Conservation (phyloP, 2,329 filamentous ascomycete genomes). For the Penicillium sclerotigenum region DNA sequence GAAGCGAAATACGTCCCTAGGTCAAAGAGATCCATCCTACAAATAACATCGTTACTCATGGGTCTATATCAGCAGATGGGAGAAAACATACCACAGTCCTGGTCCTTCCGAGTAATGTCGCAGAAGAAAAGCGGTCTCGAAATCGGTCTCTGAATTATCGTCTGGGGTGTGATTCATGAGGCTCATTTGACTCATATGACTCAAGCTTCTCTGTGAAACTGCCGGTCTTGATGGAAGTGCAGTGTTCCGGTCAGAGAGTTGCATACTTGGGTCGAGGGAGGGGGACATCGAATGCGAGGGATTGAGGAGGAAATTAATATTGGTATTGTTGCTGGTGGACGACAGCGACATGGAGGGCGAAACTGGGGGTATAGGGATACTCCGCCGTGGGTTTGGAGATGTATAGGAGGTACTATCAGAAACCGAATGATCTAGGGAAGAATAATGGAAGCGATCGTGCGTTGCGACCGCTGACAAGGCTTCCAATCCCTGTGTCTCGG, state of each 20-base stretch:
- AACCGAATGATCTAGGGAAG: slow-evolving; percentile 28
- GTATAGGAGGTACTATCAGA: slow-evolving; percentile 27
- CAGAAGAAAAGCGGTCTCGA: slow-evolving; percentile 59
- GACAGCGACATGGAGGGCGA: slow-evolving; percentile 47
- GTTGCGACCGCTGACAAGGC: slow-evolving; percentile 54
- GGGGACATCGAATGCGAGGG: slow-evolving; percentile 45
- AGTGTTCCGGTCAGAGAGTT: slow-evolving; percentile 30
- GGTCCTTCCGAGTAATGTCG: slow-evolving; percentile 60
- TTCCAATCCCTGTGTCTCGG: slow-evolving; percentile 52
- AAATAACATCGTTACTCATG: slow-evolving; percentile 8
- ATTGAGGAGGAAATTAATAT: slow-evolving; percentile 58
- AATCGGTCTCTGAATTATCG: slow-evolving; percentile 44
- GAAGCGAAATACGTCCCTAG: slow-evolving; percentile 59
- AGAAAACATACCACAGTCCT: slow-evolving; percentile 52
- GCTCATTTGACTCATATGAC: slow-evolving; percentile 13
- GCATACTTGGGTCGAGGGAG: slow-evolving; percentile 44
- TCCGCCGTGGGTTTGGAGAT: slow-evolving; percentile 34
- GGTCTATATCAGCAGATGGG: neutral
- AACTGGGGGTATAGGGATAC: slow-evolving; percentile 31
- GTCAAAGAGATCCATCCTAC: slow-evolving; percentile 47
- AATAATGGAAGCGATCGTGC: slow-evolving; percentile 35
- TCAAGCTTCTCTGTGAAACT: slow-evolving; percentile 19
- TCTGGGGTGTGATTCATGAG: slow-evolving; percentile 25
- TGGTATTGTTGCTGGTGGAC: slow-evolving; percentile 37
- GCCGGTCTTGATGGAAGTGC: slow-evolving; percentile 29